Evolutionary conservation across 1,284 basidiomycete genomes (phyloP).

Genomic region (Sphagnurus paluster): DNA sequence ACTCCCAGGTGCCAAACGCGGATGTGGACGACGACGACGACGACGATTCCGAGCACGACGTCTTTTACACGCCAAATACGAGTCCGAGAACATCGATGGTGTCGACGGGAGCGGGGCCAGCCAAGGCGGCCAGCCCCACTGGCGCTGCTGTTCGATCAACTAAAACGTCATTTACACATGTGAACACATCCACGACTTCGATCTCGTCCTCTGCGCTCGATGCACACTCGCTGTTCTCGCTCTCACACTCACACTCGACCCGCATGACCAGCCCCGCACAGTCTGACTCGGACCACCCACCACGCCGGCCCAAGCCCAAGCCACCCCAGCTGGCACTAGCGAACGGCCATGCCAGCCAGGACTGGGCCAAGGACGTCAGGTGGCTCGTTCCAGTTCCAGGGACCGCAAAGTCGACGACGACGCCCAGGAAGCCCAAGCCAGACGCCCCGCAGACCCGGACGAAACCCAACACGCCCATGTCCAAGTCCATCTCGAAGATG

Average conservation of each 20-base stretch:
- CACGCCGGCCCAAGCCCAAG: slow-evolving; percentile 18
- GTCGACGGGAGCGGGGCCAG: slow-evolving; percentile 25
- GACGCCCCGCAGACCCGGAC: slow-evolving; percentile 19
- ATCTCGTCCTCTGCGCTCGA: slow-evolving; percentile 40
- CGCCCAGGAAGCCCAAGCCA: slow-evolving; percentile 17
- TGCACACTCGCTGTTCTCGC: slow-evolving; percentile 38
- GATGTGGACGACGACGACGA: slow-evolving; percentile 26
- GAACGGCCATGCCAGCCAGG: slow-evolving; percentile 44
- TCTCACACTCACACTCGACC: slow-evolving; percentile 30
- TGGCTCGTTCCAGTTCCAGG: slow-evolving; percentile 51
- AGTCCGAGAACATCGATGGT: slow-evolving; percentile 48
- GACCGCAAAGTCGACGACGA: slow-evolving; percentile 30
- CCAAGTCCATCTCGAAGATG: slow-evolving; percentile 22
- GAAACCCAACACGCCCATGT: slow-evolving; percentile 20
- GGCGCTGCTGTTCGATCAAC: slow-evolving; percentile 19
- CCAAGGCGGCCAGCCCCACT: slow-evolving; percentile 27
- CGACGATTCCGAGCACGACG: slow-evolving; percentile 40
- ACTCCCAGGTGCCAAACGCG: slow-evolving; percentile 15
- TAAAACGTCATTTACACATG: slow-evolving; percentile 21
- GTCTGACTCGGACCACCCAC: slow-evolving; percentile 24
- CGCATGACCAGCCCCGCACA: slow-evolving; percentile 30
- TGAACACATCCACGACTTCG: slow-evolving; percentile 36
- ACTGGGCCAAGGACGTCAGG: slow-evolving; percentile 65
- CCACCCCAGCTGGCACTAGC: slow-evolving; percentile 18
- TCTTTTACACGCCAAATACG: slow-evolving; percentile 53